Evolutionary conservation across 495 filamentous ascomycete species (phyloP), one percentile per base, ranked within the genome.

Genomic region (Talaromyces proteolyticus): DNA sequence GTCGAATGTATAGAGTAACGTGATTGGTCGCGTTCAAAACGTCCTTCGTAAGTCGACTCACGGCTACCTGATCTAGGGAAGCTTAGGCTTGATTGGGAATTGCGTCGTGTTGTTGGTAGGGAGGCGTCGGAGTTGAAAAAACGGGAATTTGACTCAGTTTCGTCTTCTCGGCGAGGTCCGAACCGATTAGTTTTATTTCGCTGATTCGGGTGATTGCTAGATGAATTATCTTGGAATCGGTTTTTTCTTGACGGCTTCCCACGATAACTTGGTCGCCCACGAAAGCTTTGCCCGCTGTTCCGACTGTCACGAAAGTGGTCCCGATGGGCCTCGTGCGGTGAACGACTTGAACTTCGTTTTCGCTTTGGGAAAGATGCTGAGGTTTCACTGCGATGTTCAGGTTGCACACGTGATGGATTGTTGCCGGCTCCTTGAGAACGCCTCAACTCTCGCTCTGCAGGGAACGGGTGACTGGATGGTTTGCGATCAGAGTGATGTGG

Each of bases 271-370:
- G 53, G 42, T 29, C 54, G 62, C 6, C 58, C 64, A 8, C 21
- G 47, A 19, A 8, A 12, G 10, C 34, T 34, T 18, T 41, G 29
- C 4, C 4, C 19, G 39, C 21, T 25, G 25, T 51, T 44, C 12
- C 49, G 39, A 37, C 53, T 47, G 11, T 56, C 64, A 22, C 57
- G 59, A 23, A 51, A 60, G 12, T 52, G 50, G 8, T 57, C 62
- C 18, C 52, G 52, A 42, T 47, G 39, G 40, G 47, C 59, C 25
- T 51, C 56, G 18, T 56, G 50, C 20, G 72, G 70, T 8, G 76
- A 77, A 39, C 72, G 74, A 49, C 68, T 76, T 42, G 72, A 67
- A 48, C 69, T 75, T 52, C 72, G 67, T 54, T 71, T 66, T 37
- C 72, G 62, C 61, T 75, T 73, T 18, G 54, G 58, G 25, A 56